A percentile compares a stretch with the other conserved stretches of the same genome.
These are phyloP conservation scores for Citrus reticulata DNA, from an alignment of 345 rosid genomes.

Conservation along the genomic window DNA sequence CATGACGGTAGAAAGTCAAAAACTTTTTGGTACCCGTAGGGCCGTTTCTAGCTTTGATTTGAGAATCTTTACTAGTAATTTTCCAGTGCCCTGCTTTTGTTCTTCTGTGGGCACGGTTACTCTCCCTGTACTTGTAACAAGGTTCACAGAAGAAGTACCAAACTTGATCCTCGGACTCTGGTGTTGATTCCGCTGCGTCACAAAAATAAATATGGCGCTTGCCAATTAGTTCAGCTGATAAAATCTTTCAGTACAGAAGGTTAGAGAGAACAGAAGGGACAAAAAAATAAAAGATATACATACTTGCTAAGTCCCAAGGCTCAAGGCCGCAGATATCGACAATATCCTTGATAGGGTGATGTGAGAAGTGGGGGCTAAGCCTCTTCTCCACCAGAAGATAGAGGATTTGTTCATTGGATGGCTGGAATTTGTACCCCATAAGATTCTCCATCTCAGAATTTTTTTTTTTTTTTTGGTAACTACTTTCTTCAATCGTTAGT, in stretches of 20 bases:
- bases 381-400: neutral
- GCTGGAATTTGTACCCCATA: conserved; percentile 27
- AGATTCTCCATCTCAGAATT: neutral
- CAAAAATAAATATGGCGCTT: neutral
- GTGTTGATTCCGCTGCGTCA: neutral
- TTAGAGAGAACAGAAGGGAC: neutral
- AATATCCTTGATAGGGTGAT: neutral
- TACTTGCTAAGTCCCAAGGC: conserved; percentile 32
- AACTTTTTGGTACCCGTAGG: neutral
- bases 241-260: neutral
- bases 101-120: conserved; percentile 19
- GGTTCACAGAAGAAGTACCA: conserved; percentile 33
- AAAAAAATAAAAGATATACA: neutral
- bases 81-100: conserved; percentile 41
- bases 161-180: conserved; percentile 11
- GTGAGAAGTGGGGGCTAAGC: neutral
- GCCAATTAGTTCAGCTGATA: neutral
- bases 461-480: neutral
- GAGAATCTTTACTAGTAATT: conserved; percentile 24
- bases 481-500: too few relatives aligned
- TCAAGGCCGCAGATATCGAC: conserved; percentile 12
- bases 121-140: neutral
- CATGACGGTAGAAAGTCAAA: neutral
- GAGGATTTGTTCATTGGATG: conserved; percentile 19
- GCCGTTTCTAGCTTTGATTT: conserved; percentile 3